Percentiles rank a stretch among this genome's conserved stretches.
Conservation (phyloP, 768 basidiomycete species). For the Butyriboletus loyo region DNA sequence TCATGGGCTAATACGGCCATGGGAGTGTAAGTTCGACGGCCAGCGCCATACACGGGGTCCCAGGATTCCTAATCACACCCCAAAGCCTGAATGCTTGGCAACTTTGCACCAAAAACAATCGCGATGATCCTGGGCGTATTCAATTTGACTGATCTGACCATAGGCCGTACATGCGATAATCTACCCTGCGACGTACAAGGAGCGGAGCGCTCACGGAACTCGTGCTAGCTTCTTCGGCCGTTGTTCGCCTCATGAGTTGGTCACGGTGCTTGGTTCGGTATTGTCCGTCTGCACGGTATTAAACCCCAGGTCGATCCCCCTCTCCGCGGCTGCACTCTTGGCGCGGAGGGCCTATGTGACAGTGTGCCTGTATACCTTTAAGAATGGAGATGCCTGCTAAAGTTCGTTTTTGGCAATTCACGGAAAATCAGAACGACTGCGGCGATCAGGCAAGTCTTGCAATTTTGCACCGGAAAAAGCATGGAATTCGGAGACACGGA, state of each 20-base stretch:
- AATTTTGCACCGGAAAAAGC: background rate
- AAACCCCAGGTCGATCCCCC: background rate
- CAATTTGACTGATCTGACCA: background rate
- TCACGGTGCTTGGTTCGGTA: background rate
- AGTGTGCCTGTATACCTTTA: background rate
- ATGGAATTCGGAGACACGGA: background rate
- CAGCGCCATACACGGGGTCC: background rate
- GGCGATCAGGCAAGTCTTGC: background rate
- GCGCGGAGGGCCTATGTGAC: background rate
- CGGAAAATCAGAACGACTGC: background rate
- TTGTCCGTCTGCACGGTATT: background rate
- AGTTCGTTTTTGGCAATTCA: background rate
- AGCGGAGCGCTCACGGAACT: background rate
- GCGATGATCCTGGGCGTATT: background rate
- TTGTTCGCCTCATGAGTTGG: background rate
- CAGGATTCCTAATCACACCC: background rate
- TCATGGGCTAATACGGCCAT: background rate
- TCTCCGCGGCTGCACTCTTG: background rate
- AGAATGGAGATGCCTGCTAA: background rate
- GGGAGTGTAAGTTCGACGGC: too few species aligned
- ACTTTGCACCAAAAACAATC: background rate
- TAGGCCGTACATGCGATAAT: background rate
- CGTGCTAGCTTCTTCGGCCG: too few species aligned
- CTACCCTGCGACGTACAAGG: background rate
- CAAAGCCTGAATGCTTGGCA: background rate